A percentile compares a stretch with the other conserved stretches of the same genome.
Conservation (phyloP, 164 flowering plant species). For the Annona cherimola region DNA sequence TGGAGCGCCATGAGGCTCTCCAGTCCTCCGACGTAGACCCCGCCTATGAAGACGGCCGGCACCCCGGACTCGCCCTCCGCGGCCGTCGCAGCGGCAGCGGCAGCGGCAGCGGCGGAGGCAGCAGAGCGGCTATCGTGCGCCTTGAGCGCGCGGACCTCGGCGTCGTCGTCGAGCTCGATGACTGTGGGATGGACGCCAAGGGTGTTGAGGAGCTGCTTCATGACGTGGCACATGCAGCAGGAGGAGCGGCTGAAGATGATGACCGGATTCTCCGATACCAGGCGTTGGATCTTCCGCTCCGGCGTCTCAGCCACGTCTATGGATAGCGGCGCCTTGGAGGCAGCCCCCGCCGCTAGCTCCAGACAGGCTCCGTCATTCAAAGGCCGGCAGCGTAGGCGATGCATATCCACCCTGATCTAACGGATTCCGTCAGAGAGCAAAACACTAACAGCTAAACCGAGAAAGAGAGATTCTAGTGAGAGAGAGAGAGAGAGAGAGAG, state of each 20-base stretch:
- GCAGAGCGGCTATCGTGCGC: slow-evolving; percentile 7
- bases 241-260: slow-evolving; percentile 69
- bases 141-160: slow-evolving; percentile 36
- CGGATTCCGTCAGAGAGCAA: not conserved
- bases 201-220: slow-evolving; percentile 63
- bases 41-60: slow-evolving; percentile 81
- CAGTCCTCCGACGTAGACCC: slow-evolving; percentile 64
- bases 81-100: not conserved
- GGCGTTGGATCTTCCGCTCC: slow-evolving; percentile 60
- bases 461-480: not conserved
- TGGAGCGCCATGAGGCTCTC: slow-evolving; percentile 78
- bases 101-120: not conserved
- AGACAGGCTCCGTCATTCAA: slow-evolving; percentile 28
- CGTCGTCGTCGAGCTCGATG: slow-evolving; percentile 78
- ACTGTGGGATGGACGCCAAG: slow-evolving; percentile 88
- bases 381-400: slow-evolving; percentile 31
- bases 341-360: slow-evolving; percentile 1
- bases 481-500: not conserved
- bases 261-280: slow-evolving; percentile 76
- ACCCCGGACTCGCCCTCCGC: slow-evolving; percentile 12
- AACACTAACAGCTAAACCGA: too few species aligned
- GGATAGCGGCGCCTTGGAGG: slow-evolving; percentile 29
- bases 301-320: slow-evolving; percentile 63
- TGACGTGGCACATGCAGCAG: slow-evolving; percentile 97
- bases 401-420: slow-evolving; percentile 22